A percentile compares a stretch with the other conserved stretches of the same genome.
Evolutionary conservation across 2,329 filamentous ascomycete species (phyloP).

Genomic region (Neopestalotiopsis sp.): DNA sequence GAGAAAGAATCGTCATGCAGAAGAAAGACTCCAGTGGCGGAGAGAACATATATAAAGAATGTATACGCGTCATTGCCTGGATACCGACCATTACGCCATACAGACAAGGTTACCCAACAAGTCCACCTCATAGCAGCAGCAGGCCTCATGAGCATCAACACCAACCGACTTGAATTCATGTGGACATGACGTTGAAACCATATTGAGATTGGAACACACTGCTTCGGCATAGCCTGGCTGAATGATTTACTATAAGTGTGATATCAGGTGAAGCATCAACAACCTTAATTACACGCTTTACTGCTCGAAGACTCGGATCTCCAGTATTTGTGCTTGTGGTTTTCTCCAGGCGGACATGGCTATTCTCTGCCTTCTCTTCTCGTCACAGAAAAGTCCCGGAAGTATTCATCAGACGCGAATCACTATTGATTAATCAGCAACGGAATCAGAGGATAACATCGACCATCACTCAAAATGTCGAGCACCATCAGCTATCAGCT

Average conservation of each 20-base stretch:
- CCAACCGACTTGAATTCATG: background rate
- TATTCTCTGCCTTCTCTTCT: too few species aligned
- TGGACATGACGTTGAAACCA: background rate
- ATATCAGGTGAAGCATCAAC: background rate
- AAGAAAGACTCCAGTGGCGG: background rate
- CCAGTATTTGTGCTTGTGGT: background rate
- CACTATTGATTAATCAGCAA: too few species aligned
- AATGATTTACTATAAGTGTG: background rate
- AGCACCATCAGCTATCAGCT: conserved; percentile 11
- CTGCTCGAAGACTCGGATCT: background rate
- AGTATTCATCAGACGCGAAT: too few species aligned
- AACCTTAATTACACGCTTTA: background rate
- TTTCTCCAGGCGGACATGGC: too few species aligned
- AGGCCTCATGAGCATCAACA: too few species aligned
- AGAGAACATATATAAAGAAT: background rate
- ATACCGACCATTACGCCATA: background rate
- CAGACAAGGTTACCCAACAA: background rate
- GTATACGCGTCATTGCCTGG: background rate
- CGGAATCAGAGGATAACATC: background rate
- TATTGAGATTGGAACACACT: background rate
- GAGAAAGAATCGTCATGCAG: background rate
- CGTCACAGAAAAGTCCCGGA: too few species aligned
- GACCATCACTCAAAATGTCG: conserved; percentile 8
- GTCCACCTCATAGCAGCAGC: background rate
- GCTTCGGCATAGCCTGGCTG: background rate